These are phyloP conservation scores for Chaetomium sp. DNA, from an alignment of 2,329 filamentous ascomycete species.

Conservation along the genomic window DNA sequence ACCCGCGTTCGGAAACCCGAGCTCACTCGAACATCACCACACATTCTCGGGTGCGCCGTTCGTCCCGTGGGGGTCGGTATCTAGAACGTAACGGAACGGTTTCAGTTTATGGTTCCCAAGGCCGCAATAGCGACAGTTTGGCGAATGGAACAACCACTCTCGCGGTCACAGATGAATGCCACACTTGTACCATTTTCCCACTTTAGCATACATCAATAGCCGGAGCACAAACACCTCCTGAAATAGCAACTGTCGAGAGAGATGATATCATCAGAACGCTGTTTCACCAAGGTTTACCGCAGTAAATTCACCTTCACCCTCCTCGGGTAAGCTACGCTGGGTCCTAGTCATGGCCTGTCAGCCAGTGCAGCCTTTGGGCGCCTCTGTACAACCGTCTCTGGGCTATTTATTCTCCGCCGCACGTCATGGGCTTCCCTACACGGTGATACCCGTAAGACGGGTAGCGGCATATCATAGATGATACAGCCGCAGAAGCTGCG, in stretches of 20 bases:
- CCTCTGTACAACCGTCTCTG: not conserved
- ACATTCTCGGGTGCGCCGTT: not conserved
- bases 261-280: not conserved
- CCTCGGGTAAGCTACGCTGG: not conserved
- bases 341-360: not conserved
- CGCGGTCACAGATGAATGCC: not conserved
- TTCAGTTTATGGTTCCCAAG: not conserved
- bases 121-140: not conserved
- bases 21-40: not conserved
- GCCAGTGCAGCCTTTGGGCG: not conserved
- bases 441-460: not conserved
- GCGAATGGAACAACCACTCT: not conserved
- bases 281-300: not conserved
- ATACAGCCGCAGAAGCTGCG: not conserved
- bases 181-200: not conserved
- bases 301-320: not conserved
- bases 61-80: not conserved
- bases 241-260: not conserved
- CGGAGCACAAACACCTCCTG: not conserved
- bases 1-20: not conserved
- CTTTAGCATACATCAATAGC: not conserved
- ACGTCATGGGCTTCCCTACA: not conserved
- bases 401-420: not conserved
- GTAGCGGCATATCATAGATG: not conserved
- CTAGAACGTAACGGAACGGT: not conserved